phyloP scores from a whole-genome alignment of 345 rosid species.

The Hibiscus syriacus region DNA sequence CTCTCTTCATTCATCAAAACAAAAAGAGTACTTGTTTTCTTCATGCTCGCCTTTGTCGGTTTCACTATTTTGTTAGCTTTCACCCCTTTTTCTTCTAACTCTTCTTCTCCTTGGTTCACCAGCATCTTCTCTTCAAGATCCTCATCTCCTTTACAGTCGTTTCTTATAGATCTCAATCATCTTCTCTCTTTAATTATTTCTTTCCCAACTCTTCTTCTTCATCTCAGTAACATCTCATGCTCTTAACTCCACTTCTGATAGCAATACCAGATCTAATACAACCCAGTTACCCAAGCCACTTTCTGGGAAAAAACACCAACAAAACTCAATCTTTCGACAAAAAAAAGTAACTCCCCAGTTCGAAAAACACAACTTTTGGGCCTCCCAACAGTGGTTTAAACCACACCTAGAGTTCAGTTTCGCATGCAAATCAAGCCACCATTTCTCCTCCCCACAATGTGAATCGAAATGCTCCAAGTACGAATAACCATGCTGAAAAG shows the following conservation, averaged over 20 bases:
- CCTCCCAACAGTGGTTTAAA: slow-evolving; percentile 10
- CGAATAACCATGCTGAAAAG: not conserved
- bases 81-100: slow-evolving; percentile 48
- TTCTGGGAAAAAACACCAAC: slow-evolving; percentile 6
- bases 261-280: slow-evolving; percentile 24
- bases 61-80: slow-evolving; percentile 67
- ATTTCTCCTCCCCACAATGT: slow-evolving; percentile 7
- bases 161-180: slow-evolving; percentile 49
- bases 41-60: slow-evolving; percentile 54
- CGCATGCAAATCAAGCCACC: slow-evolving; percentile 9
- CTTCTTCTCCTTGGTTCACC: slow-evolving; percentile 46
- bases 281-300: not conserved
- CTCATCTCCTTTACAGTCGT: slow-evolving; percentile 8
- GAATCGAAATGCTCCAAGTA: too few species aligned
- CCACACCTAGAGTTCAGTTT: slow-evolving; percentile 8
- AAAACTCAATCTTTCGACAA: not conserved
- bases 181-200: slow-evolving; percentile 42
- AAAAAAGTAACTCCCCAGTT: slow-evolving; percentile 9
- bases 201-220: slow-evolving; percentile 30
- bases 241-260: too few species aligned
- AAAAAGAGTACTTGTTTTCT: slow-evolving; percentile 44
- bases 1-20: too few species aligned
- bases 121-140: slow-evolving; percentile 29
- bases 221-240: too few species aligned
- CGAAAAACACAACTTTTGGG: slow-evolving; percentile 17